These are phyloP conservation scores for Ogataea trehalophila DNA, from an alignment of 805 yeast genomes.

Conservation along the genomic window DNA sequence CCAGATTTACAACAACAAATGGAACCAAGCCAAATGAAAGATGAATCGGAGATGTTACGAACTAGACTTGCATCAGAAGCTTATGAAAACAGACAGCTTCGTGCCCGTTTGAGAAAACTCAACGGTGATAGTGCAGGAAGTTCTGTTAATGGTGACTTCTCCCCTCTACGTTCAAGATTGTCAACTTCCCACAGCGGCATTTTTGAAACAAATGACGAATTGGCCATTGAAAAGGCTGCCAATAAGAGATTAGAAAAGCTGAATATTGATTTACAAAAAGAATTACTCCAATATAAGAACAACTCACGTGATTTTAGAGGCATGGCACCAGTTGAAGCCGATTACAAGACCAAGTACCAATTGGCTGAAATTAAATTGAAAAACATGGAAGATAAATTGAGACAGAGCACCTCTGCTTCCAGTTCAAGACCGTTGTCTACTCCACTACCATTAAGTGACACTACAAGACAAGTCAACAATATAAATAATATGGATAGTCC, in stretches of 20 bases:
- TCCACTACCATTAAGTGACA: constrained; percentile 29
- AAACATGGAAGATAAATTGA: constrained; percentile 33
- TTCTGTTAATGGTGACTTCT: background rate
- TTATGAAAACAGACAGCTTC: constrained; percentile 48
- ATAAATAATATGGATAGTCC: constrained; percentile 10
- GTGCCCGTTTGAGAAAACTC: constrained; percentile 37
- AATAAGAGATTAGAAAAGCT: constrained; percentile 28
- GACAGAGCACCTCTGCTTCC: constrained; percentile 7
- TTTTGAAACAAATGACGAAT: constrained; percentile 9
- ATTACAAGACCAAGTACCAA: constrained; percentile 42
- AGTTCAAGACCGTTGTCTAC: constrained; percentile 9
- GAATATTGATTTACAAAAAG: constrained; percentile 32
- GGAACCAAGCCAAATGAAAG: constrained; percentile 31
- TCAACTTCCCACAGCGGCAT: constrained; percentile 1
- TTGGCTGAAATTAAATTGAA: constrained; percentile 41
- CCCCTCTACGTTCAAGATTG: background rate
- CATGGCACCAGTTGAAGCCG: constrained; percentile 30
- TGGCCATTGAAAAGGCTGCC: constrained; percentile 26
- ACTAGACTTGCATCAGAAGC: constrained; percentile 63
- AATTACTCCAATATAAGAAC: constrained; percentile 29
- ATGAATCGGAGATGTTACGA: constrained; percentile 57
- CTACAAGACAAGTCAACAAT: constrained; percentile 13
- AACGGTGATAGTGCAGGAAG: constrained; percentile 7
- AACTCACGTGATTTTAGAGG: constrained; percentile 31
- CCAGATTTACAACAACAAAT: constrained; percentile 12